These are phyloP conservation scores for Pestalotiopsis sp. DNA, from an alignment of 2,329 filamentous ascomycete genomes.

Conservation along the genomic window DNA sequence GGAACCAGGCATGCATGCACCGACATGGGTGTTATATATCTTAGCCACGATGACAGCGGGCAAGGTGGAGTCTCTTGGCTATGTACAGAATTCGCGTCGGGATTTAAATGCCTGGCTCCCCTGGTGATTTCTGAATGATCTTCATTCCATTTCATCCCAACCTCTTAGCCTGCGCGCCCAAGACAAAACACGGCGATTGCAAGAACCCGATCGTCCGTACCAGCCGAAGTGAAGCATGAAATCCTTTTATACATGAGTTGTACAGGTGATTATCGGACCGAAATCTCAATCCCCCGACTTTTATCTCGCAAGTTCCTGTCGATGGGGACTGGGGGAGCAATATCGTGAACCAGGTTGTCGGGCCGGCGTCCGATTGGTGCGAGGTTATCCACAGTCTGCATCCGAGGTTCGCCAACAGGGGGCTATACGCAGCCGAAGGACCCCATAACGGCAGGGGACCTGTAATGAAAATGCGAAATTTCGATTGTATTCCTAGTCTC, in stretches of 20 bases:
- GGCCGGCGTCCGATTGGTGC: background rate
- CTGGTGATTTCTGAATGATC: too few relatives aligned
- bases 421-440: background rate
- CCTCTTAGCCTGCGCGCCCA: too few relatives aligned
- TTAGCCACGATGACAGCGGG: background rate
- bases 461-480: background rate
- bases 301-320: background rate
- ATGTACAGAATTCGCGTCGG: background rate
- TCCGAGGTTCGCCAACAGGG: background rate
- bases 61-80: background rate
- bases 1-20: background rate
- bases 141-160: too few relatives aligned
- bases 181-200: too few relatives aligned
- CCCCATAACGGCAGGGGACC: background rate
- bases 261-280: background rate
- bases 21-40: background rate
- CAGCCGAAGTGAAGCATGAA: too few relatives aligned
- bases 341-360: background rate
- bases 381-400: background rate
- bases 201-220: too few relatives aligned
- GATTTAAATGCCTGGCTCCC: background rate
- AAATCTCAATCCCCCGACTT: background rate
- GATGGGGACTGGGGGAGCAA: background rate
- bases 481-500: background rate
- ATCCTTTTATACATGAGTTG: background rate